Conservation (phyloP, 2,329 filamentous ascomycete genomes). For the Botrytis medusae region DNA sequence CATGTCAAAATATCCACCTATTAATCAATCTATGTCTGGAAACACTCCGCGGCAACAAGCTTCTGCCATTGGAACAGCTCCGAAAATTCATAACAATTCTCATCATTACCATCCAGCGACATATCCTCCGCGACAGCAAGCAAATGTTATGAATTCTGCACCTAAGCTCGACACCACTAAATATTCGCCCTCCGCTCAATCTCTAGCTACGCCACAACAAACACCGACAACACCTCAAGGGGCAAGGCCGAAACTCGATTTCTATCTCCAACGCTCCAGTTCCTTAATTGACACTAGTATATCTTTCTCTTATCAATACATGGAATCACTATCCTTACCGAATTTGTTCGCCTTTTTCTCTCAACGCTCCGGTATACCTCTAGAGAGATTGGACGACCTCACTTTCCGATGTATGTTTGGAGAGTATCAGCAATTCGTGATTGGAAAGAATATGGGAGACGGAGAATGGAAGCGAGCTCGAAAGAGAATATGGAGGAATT, state of each 20-base stretch:
- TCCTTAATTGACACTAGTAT: not conserved
- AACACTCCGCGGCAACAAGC: not conserved
- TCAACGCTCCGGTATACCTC: not conserved
- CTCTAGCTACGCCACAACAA: conserved; percentile 1
- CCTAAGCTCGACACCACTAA: not conserved
- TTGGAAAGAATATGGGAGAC: conserved; percentile 15
- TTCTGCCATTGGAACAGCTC: not conserved
- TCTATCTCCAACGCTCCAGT: conserved; percentile 16
- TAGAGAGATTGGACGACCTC: conserved; percentile 1
- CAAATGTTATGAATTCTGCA: not conserved
- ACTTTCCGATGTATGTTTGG: conserved; percentile 22
- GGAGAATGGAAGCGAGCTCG: conserved; percentile 14
- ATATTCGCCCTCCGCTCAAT: not conserved
- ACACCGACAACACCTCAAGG: conserved; percentile 12
- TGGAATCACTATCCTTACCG: conserved; percentile 4
- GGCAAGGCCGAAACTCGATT: conserved; percentile 10
- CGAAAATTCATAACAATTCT: not conserved
- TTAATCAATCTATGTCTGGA: not conserved
- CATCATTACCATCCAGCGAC: not conserved
- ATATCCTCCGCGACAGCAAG: not conserved
- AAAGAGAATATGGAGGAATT: conserved; percentile 21
- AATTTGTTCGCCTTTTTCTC: conserved; percentile 17
- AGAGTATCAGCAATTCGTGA: conserved; percentile 17
- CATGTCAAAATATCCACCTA: not conserved
- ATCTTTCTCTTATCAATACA: conserved; percentile 4